Base-by-base conservation (phyloP, 106 monocot species). In the Dendrobium huoshanense region DNA sequence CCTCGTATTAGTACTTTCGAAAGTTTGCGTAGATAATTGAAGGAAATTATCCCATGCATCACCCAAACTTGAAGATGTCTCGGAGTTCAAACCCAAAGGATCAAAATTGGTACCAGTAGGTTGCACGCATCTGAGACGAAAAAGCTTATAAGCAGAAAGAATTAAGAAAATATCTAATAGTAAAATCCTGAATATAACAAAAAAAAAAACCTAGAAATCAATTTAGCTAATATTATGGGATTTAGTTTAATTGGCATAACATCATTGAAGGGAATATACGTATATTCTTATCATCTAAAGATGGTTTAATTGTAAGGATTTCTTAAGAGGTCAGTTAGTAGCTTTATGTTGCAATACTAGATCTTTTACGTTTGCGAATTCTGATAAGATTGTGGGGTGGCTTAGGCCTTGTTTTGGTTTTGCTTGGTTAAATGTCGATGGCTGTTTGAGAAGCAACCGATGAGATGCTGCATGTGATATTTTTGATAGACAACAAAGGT, bases 51-150 rank as follows among this genome's bases (percentile, higher is more conserved):
- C 79, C 87, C 88, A 81, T 33, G 90, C 77, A 81, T 74, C 54
- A 73, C 24, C 68, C 54, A 84, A 18, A 42, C 84, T 78, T 19
- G 75, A 82, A 77, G 88, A 79, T 27, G 33, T 55, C 41, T 90
- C 88, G 40, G 73, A 67, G 75, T 96, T 86, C n/a, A 96, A 74
- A 47, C 92, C 90, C 86, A 94, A 83, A 27, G 90, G 94, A 84
- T 96, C 90, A 85, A 94, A 97, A n/a, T 37, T 73, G 29, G 91
- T 77, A 72, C 83, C 82, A 59, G 56, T 75, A 29, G 85, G 68
- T 73, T 72, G 70, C 78, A 45, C 68, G 59, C 77, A 80, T 77
- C 96, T 92, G 83, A 80, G 61, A 85, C 56, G 67, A 79, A 64
- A 44, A 74, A 42, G 29, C 42, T 9, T 19, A 74, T 74, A 42